Conservation (phyloP, 177 flowering plant species). For the Vitis hybrid region DNA sequence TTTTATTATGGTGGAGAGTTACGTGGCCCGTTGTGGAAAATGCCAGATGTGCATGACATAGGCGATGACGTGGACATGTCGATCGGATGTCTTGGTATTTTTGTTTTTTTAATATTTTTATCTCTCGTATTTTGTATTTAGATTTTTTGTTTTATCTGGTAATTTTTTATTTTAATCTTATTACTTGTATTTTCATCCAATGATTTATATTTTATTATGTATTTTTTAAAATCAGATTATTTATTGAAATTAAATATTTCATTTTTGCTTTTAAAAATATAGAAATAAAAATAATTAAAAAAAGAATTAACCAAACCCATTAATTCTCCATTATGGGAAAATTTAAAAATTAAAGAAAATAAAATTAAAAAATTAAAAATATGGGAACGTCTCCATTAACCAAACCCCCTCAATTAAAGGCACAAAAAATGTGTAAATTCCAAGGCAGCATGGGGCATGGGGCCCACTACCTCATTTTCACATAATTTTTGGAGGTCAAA, state of each 20-base stretch:
- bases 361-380: not conserved
- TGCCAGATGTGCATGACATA: not conserved
- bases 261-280: too few relatives aligned
- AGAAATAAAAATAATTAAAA: too few relatives aligned
- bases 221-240: too few relatives aligned
- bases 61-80: not conserved
- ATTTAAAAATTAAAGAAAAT: not conserved
- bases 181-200: too few relatives aligned
- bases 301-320: conserved; percentile 5
- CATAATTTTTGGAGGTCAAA: conserved; percentile 5
- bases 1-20: not conserved
- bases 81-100: too few relatives aligned
- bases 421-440: not conserved
- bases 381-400: conserved; percentile 3
- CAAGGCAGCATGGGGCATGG: not conserved
- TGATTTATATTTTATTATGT: too few relatives aligned
- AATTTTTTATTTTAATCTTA: too few relatives aligned
- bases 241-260: too few relatives aligned
- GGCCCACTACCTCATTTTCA: conserved; percentile 8
- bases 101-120: too few relatives aligned
- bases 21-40: not conserved
- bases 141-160: too few relatives aligned
- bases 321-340: not conserved
- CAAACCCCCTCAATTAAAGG: conserved; percentile 20
- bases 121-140: too few relatives aligned